Evolutionary conservation across 805 yeast genomes (phyloP), one percentile per base, ranked within the genome.

Genomic region (Candida ascalaphidarum): DNA sequence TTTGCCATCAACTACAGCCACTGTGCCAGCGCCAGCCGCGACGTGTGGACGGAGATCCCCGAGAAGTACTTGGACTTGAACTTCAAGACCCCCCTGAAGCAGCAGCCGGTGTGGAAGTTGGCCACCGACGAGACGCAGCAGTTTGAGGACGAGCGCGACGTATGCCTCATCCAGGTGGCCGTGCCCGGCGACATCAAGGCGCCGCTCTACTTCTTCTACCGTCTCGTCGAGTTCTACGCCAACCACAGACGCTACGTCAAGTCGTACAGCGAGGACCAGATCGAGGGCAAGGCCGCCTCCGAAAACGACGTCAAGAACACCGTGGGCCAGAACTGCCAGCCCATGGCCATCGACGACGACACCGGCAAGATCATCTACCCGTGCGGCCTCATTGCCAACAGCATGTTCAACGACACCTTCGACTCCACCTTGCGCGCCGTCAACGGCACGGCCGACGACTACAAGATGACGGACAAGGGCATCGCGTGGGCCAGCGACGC

Each of bases 361-460:
- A 36, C 58, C 16, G 78, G 78, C 11, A 71, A 55, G 52, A 68
- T 59, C 28, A 68, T 68, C 36, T 82, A 82, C 46, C 94, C 94
- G 10, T 82, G 94, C 55, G 94, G 94, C 1, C 60, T 82, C 34
- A 81, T 82, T 46, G 92, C 94, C 11, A 82, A 82, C 50, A 71
- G 88, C 7, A 41, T 80, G 41, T 82, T 81, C 56, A 82, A 82
- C 51, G 94, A 82, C 44, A 80, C 92, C 0, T 79, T 36, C 30
- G 21, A 43, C 11, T 26, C 43, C 8, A 50, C 64, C 4, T 48
- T 63, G 15, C 27, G 17, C 5, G 64, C 52, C 3, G 66, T 55
- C 11, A 63, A 63, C 35, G 66, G 65, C 7, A 50, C 61, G 4
- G 13, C 37, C 2, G 11, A 24, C 4, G 53, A 54, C 36, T 61